phyloP scores from a whole-genome alignment of 495 filamentous ascomycete genomes.

The Cryomyces antarcticus region DNA sequence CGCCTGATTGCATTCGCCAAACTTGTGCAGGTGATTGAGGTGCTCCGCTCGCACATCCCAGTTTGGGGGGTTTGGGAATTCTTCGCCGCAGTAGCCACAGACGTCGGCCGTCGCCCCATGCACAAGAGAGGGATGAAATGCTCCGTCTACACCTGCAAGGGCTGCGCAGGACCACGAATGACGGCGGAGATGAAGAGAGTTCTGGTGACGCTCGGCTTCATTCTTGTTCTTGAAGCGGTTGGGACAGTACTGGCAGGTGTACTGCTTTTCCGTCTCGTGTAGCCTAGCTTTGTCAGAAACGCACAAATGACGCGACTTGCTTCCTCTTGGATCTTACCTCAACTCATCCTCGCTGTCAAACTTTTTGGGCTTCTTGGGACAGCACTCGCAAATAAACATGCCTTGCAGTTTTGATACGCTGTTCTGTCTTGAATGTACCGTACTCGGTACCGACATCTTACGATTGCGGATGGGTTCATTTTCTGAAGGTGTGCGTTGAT shows the following conservation, averaged over 20 bases:
- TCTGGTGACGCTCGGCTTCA: constrained; percentile 93
- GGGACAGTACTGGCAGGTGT: constrained; percentile 73
- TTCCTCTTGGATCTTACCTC: constrained; percentile 35
- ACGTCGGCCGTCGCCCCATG: constrained; percentile 45
- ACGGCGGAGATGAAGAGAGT: constrained; percentile 82
- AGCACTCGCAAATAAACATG: constrained; percentile 80
- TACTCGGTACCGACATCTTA: constrained; percentile 24
- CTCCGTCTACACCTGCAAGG: constrained; percentile 47
- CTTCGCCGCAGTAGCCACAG: constrained; percentile 90
- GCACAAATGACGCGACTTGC: neutral
- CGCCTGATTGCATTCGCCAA: constrained; percentile 89
- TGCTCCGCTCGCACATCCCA: constrained; percentile 77
- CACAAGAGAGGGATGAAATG: constrained; percentile 61
- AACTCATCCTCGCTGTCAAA: constrained; percentile 77
- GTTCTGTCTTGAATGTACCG: constrained; percentile 13
- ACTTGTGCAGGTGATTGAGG: constrained; percentile 81
- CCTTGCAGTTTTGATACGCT: constrained; percentile 23
- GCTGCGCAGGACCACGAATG: constrained; percentile 96
- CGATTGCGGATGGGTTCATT: constrained; percentile 14
- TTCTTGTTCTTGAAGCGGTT: constrained; percentile 99
- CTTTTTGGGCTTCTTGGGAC: constrained; percentile 96
- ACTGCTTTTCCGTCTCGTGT: constrained; percentile 94
- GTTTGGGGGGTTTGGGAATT: constrained; percentile 62
- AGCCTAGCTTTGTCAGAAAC: constrained; percentile 19
- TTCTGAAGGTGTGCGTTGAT: constrained; percentile 18